phyloP scores from a whole-genome alignment of 768 basidiomycete genomes.

The Mycena polygramma region DNA sequence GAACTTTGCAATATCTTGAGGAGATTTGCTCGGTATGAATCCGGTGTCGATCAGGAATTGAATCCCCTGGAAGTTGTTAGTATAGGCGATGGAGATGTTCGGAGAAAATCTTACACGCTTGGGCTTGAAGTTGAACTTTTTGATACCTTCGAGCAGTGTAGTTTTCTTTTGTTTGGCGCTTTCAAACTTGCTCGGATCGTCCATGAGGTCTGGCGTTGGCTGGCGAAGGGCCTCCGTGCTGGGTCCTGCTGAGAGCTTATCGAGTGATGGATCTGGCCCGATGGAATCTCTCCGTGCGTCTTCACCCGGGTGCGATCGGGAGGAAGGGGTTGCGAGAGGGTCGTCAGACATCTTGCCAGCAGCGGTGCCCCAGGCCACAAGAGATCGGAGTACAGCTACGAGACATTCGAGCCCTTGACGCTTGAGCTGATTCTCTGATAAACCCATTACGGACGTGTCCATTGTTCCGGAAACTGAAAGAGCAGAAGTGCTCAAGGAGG shows the following conservation, averaged over 20 bases:
- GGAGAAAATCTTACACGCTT: constrained; percentile 74
- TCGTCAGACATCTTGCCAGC: constrained; percentile 62
- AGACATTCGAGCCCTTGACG: constrained; percentile 97
- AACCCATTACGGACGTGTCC: constrained; percentile 75
- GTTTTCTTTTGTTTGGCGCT: constrained; percentile 98
- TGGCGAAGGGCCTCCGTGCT: constrained; percentile 73
- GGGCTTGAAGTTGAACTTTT: constrained; percentile 99
- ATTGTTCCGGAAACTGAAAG: constrained; percentile 75
- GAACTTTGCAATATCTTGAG: constrained; percentile 87
- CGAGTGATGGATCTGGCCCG: constrained; percentile 69
- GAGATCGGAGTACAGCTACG: constrained; percentile 87
- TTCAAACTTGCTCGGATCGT: constrained; percentile 94
- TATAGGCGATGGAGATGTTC: constrained; percentile 1
- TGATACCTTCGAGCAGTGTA: constrained; percentile 93
- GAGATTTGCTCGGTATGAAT: constrained; percentile 80
- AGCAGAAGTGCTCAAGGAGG: constrained; percentile 75
- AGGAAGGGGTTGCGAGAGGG: constrained; percentile 50
- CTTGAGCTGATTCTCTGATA: constrained; percentile 87
- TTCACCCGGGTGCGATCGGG: constrained; percentile 64
- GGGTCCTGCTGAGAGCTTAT: constrained; percentile 62
- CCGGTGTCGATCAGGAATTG: constrained; percentile 90
- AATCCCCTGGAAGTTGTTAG: constrained; percentile 72
- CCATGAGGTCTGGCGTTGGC: constrained; percentile 82
- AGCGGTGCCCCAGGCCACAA: constrained; percentile 90
- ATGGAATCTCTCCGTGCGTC: constrained; percentile 65